Percentiles rank a stretch among this genome's conserved stretches.
These are phyloP conservation scores for Apophysomyces sp. DNA, from an alignment of 371 early-diverging fungal genomes.

Conservation along the genomic window DNA sequence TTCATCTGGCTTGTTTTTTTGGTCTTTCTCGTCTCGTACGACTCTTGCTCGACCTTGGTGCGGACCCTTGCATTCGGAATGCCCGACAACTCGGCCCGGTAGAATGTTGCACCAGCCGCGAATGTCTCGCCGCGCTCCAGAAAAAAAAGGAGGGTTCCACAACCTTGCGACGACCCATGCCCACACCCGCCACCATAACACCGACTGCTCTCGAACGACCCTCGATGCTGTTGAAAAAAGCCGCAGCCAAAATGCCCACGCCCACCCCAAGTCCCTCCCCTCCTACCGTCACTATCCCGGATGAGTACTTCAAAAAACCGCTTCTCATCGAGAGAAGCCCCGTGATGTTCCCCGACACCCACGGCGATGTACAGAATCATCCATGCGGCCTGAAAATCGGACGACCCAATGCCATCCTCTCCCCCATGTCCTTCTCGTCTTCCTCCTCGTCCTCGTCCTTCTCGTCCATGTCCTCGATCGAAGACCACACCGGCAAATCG, in stretches of 20 bases:
- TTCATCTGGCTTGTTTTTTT: slow-evolving; percentile 43
- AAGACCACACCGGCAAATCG: slow-evolving; percentile 9
- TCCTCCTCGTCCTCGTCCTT: slow-evolving; percentile 19
- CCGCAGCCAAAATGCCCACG: background rate
- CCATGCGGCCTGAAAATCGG: background rate
- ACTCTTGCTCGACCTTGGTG: slow-evolving; percentile 37
- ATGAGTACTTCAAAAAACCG: background rate
- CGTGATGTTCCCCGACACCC: background rate
- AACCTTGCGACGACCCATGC: slow-evolving; percentile 4
- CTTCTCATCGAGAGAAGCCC: background rate
- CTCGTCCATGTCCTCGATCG: slow-evolving; percentile 12
- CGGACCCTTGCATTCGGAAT: slow-evolving; percentile 30
- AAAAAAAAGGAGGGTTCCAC: background rate
- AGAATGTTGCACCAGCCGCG: slow-evolving; percentile 30
- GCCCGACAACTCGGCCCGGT: slow-evolving; percentile 30
- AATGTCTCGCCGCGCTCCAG: slow-evolving; percentile 18
- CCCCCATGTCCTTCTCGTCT: slow-evolving; percentile 14
- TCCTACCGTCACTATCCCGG: background rate
- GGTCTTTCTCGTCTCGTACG: slow-evolving; percentile 40
- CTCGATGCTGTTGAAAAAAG: slow-evolving; percentile 24
- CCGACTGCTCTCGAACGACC: slow-evolving; percentile 7
- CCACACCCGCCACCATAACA: background rate
- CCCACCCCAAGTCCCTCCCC: background rate
- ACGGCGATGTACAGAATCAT: background rate
- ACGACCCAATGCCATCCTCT: background rate